Base-by-base conservation (phyloP, 2,329 filamentous ascomycete genomes). In the Pestalotiopsis sp. region DNA sequence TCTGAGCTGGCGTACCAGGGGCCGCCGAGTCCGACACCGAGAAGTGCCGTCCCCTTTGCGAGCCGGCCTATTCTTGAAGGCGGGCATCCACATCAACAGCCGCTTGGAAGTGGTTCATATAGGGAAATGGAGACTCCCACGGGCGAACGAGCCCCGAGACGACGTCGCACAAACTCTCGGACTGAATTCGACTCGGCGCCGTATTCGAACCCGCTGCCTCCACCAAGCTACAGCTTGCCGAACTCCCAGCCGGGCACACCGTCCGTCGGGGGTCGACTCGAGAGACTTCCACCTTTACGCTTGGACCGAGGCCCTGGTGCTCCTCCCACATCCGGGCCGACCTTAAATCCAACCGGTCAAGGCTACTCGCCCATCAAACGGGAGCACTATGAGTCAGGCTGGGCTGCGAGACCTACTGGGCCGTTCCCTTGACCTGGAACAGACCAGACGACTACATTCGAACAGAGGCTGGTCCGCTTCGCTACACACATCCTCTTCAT, bases 1-100 rank as follows among this genome's bases (percentile, higher is more conserved):
- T 84, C 84, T 72, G 83, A 88, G 41, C 81, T 84, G 65, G 87
- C 85, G 4, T 84, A 83, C 67, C 80, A 83, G 64, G 85, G 83
- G 4, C 86, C 85, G 7, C 82, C 83, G n/a, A 89, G 86, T 74
- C 87, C 88, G 17, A 77, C 81, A 17, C 76, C 78, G 14, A 80
- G 79, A 57, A 76, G 77, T 67, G 76, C 76, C 14, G 78, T 75
- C 36, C 80, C 81, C 2, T 81, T 79, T 64, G 74, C 78, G 17
- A 79, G 84, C 14, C 78, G 78, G 61, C 84, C 80, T 66, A 79
- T 83, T 0, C 72, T 78, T 17, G 70, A 75, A 75, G 38, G 76
- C 76, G 31, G 74, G 5, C 67, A 69, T 49, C 73, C 71, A 52
- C 59, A 52, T 52, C 71, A 72, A n/a, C 72, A 70, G 36, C 69